A percentile compares a stretch with the other conserved stretches of the same genome.
These are phyloP conservation scores for Pisolithus sp. DNA, from an alignment of 768 basidiomycete genomes.

Conservation along the genomic window DNA sequence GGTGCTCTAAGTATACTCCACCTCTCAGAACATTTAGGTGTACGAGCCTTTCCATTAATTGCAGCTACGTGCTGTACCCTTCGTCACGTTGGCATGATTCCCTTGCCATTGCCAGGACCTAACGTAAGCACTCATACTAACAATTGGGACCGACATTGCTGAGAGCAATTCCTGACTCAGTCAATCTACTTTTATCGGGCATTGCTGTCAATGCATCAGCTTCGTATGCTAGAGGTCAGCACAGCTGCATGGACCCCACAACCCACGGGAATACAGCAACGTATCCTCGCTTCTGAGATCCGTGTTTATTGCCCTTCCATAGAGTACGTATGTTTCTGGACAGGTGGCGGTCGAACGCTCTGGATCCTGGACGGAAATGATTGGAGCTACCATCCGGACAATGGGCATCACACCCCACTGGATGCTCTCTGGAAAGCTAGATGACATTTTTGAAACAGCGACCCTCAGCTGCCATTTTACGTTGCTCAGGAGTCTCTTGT, in stretches of 20 bases:
- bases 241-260: slow-evolving; percentile 30
- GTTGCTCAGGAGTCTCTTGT: slow-evolving; percentile 14
- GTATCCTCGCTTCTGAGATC: slow-evolving; percentile 33
- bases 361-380: slow-evolving; percentile 32
- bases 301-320: slow-evolving; percentile 33
- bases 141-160: slow-evolving; percentile 15
- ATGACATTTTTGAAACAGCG: slow-evolving; percentile 13
- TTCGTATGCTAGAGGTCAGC: slow-evolving; percentile 33
- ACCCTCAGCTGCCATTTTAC: slow-evolving; percentile 20
- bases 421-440: slow-evolving; percentile 26
- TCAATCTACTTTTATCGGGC: slow-evolving; percentile 28
- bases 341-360: slow-evolving; percentile 20
- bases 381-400: slow-evolving; percentile 24
- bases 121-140: slow-evolving; percentile 25
- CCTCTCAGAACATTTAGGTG: slow-evolving; percentile 27
- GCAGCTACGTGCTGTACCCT: slow-evolving; percentile 29
- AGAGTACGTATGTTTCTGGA: slow-evolving; percentile 31
- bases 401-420: slow-evolving; percentile 19
- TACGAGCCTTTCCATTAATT: slow-evolving; percentile 27
- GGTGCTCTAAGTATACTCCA: slow-evolving; percentile 32
- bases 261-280: slow-evolving; percentile 26
- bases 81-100: slow-evolving; percentile 34
- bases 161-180: slow-evolving; percentile 14
- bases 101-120: slow-evolving; percentile 25
- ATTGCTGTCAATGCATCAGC: slow-evolving; percentile 28